These are phyloP conservation scores for Pelargonium cotyledonis DNA, from an alignment of 441 rosid genomes.

Conservation along the genomic window DNA sequence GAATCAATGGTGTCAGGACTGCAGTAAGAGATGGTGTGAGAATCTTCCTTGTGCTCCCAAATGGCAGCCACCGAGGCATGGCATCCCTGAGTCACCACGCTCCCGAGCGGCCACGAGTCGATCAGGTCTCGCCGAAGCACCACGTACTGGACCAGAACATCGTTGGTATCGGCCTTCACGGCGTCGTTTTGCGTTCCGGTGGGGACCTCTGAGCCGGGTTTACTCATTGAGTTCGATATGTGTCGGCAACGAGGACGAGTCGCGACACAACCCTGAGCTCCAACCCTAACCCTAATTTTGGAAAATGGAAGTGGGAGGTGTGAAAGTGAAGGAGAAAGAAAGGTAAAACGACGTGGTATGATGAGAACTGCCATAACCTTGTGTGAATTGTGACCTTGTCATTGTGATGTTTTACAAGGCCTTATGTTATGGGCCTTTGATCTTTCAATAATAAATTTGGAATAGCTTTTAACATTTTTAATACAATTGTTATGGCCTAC, in stretches of 20 bases:
- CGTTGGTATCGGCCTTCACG: conserved; percentile 30
- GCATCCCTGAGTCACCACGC: conserved; percentile 88
- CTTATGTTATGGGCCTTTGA: too few relatives aligned
- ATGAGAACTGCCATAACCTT: neutral
- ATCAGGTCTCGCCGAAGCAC: conserved; percentile 82
- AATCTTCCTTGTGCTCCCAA: conserved; percentile 70
- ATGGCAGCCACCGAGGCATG: conserved; percentile 81
- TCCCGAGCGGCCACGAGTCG: conserved; percentile 83
- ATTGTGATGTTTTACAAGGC: too few relatives aligned
- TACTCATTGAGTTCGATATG: conserved; percentile 35
- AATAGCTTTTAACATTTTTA: too few relatives aligned
- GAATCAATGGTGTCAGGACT: conserved; percentile 53
- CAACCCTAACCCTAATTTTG: neutral
- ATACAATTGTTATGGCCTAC: too few relatives aligned
- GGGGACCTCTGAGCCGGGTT: conserved; percentile 17
- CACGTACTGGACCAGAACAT: conserved; percentile 72
- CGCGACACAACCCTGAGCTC: neutral
- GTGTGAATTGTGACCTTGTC: too few relatives aligned
- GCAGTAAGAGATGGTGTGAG: conserved; percentile 55
- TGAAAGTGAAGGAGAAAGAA: neutral
- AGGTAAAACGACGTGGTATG: neutral
- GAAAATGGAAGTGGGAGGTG: neutral
- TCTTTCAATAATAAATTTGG: too few relatives aligned
- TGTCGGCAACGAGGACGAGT: conserved; percentile 11
- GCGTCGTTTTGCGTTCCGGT: conserved; percentile 14